Evolutionary conservation across 768 basidiomycete genomes (phyloP).

Genomic region (Russula ochroleuca): DNA sequence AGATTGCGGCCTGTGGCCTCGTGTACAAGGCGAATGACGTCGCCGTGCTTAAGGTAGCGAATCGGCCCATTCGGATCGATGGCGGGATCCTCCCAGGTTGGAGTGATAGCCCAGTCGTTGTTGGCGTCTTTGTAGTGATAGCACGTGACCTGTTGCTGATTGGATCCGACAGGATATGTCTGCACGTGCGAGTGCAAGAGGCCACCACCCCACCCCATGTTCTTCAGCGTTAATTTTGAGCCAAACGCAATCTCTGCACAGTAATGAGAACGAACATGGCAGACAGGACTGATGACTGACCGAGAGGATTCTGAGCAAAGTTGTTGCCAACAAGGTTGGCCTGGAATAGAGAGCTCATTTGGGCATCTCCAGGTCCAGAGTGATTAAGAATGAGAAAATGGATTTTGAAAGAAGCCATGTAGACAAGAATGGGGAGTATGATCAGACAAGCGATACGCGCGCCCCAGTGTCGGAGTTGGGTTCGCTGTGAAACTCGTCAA

Average conservation of each 20-base stretch:
- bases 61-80: conserved; percentile 66
- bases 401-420: conserved; percentile 91
- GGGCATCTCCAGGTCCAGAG: conserved; percentile 93
- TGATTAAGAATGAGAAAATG: conserved; percentile 95
- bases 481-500: conserved; percentile 47
- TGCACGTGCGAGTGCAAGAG: conserved; percentile 97
- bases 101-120: conserved; percentile 84
- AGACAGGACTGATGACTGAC: conserved; percentile 38
- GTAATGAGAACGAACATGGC: not conserved
- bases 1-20: conserved; percentile 81
- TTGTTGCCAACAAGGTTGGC: conserved; percentile 94
- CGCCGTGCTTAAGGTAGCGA: conserved; percentile 68
- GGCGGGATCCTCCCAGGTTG: conserved; percentile 69
- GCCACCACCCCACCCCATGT: conserved; percentile 97
- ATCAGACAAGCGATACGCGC: conserved; percentile 85
- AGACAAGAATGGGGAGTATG: conserved; percentile 84
- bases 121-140: conserved; percentile 99
- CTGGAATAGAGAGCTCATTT: conserved; percentile 99
- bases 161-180: conserved; percentile 85
- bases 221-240: conserved; percentile 89
- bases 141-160: conserved; percentile 96
- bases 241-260: conserved; percentile 77
- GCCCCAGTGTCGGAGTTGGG: conserved; percentile 87
- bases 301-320: conserved; percentile 84
- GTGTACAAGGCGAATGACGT: conserved; percentile 79